A percentile compares a stretch with the other conserved stretches of the same genome.
Evolutionary conservation across 768 basidiomycete species (phyloP).

Genomic region (Suillus paluster): DNA sequence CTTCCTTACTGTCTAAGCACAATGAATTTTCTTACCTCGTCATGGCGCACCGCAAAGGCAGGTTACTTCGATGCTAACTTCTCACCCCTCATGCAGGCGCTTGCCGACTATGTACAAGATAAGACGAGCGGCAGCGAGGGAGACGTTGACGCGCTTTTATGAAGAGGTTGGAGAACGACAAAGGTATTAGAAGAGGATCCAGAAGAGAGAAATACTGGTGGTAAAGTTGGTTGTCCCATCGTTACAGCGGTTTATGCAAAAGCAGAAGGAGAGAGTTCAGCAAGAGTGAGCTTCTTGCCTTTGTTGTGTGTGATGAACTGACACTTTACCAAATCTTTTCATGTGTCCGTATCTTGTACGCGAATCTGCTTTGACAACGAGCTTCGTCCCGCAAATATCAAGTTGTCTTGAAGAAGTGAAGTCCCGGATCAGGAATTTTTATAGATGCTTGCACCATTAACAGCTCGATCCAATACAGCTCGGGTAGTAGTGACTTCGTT

Average conservation of each 20-base stretch:
- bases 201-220: conserved; percentile 58
- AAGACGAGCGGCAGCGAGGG: conserved; percentile 65
- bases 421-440: conserved; percentile 66
- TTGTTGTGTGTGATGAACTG: conserved; percentile 7
- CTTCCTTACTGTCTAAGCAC: conserved; percentile 62
- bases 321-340: conserved; percentile 45
- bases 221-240: conserved; percentile 78
- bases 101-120: conserved; percentile 53
- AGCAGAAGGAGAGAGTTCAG: conserved; percentile 80
- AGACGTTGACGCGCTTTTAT: conserved; percentile 83
- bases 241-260: conserved; percentile 74
- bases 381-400: conserved; percentile 66
- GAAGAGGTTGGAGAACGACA: conserved; percentile 80
- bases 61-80: conserved; percentile 86
- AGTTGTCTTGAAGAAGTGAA: conserved; percentile 78
- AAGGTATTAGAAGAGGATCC: conserved; percentile 73
- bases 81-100: conserved; percentile 70
- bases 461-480: no score
- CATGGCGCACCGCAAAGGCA: conserved; percentile 81
- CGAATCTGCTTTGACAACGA: conserved; percentile 15
- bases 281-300: conserved; percentile 59
- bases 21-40: conserved; percentile 64
- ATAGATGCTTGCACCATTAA: conserved; percentile 32
- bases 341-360: conserved; percentile 44
- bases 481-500: no score